phyloP scores from a whole-genome alignment of 2,329 filamentous ascomycete genomes.

The Trichoderma gracile region DNA sequence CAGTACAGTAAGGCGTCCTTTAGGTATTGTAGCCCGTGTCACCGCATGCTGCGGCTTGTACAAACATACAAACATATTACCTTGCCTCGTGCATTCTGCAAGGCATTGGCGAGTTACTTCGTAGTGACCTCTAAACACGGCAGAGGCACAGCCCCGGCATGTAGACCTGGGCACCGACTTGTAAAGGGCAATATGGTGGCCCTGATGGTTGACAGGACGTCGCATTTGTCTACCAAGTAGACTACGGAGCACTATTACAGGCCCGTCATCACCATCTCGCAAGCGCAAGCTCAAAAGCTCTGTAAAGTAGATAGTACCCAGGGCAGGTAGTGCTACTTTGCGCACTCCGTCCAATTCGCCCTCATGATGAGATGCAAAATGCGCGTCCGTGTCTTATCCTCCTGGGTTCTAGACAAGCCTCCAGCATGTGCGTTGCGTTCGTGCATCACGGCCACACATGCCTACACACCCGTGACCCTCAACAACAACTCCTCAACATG shows the following conservation, averaged over 20 bases:
- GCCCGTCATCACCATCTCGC: background rate
- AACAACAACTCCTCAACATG: background rate
- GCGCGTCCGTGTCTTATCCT: background rate
- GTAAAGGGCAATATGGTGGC: background rate
- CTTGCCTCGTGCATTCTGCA: too few relatives aligned
- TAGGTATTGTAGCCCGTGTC: too few relatives aligned
- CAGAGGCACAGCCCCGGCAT: slow-evolving; percentile 7
- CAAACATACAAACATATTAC: too few relatives aligned
- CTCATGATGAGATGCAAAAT: background rate
- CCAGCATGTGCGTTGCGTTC: too few relatives aligned
- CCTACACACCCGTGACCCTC: too few relatives aligned
- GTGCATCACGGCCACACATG: too few relatives aligned
- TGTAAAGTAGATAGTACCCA: too few relatives aligned
- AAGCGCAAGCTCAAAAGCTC: background rate
- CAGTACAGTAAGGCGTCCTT: too few relatives aligned
- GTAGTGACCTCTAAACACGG: background rate
- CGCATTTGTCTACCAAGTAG: background rate
- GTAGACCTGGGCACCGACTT: slow-evolving; percentile 13
- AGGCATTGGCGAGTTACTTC: background rate
- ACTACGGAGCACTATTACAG: too few relatives aligned
- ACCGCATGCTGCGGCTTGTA: too few relatives aligned
- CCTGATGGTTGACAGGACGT: background rate
- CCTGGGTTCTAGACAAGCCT: background rate
- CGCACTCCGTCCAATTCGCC: background rate
- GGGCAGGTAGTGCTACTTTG: too few relatives aligned